Evolutionary conservation across 495 filamentous ascomycete species (phyloP).

Genomic region (Pseudomonodictys pantanalensis): DNA sequence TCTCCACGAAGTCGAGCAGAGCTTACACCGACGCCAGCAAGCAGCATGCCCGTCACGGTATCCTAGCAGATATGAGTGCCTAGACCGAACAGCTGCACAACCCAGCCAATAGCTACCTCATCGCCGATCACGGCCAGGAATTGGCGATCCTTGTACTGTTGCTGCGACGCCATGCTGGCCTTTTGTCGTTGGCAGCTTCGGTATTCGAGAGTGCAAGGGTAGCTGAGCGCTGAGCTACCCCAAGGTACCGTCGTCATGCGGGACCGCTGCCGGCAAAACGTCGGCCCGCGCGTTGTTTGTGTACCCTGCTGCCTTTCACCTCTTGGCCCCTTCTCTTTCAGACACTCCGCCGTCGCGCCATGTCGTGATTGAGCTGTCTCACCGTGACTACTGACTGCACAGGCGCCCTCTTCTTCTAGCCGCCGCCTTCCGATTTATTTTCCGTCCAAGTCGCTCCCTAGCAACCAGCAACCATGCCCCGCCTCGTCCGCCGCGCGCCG

Average conservation of each 20-base stretch:
- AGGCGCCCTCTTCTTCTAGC: not conserved
- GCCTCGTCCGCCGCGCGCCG: conserved; percentile 76
- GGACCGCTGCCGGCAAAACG: not conserved
- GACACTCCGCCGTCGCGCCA: conserved; percentile 1
- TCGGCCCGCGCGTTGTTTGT: not conserved
- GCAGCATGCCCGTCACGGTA: conserved; percentile 88
- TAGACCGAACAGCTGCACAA: not conserved
- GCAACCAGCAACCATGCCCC: conserved; percentile 53
- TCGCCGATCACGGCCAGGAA: conserved; percentile 98
- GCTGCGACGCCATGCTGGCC: conserved; percentile 47
- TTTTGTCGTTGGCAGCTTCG: conserved; percentile 1
- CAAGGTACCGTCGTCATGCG: not conserved
- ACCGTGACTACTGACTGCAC: not conserved
- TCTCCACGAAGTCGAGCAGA: not conserved
- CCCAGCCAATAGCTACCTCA: conserved; percentile 57
- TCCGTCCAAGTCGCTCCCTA: not conserved
- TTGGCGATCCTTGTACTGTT: conserved; percentile 80
- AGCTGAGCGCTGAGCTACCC: conserved; percentile 1
- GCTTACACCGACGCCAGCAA: conserved; percentile 91
- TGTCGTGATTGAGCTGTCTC: conserved; percentile 12
- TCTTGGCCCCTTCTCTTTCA: not conserved
- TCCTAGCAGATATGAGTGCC: conserved; percentile 51
- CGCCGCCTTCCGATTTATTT: no score
- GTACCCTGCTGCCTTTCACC: not conserved
- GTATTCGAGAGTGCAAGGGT: not conserved